Percentiles rank a stretch among this genome's conserved stretches.
phyloP scores from a whole-genome alignment of 2,329 filamentous ascomycete species.

The Aspergillus sp. region DNA sequence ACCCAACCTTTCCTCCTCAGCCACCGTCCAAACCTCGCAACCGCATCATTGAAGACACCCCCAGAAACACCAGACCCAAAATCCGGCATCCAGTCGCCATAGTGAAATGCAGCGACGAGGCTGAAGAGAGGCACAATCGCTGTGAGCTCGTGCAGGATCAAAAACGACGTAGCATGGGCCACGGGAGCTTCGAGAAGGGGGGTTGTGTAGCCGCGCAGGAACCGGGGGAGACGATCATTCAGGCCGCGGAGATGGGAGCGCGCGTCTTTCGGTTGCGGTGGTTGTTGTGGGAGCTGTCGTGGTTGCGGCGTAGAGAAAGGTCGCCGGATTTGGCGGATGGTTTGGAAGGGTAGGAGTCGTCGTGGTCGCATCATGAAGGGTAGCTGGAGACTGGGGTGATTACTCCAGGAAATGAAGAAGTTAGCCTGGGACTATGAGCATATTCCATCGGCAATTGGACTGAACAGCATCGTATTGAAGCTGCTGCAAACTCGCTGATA shows the following conservation, averaged over 20 bases:
- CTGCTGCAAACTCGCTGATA: too few relatives aligned
- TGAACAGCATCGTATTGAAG: too few relatives aligned
- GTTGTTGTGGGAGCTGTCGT: too few relatives aligned
- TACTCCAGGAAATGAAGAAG: neutral
- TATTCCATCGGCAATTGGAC: too few relatives aligned
- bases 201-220: constrained; percentile 59
- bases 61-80: constrained; percentile 24
- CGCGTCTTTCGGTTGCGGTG: constrained; percentile 14
- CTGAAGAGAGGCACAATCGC: constrained; percentile 70
- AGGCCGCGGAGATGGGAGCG: constrained; percentile 25
- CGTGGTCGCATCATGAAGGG: constrained; percentile 9
- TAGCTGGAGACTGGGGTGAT: too few relatives aligned
- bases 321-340: constrained; percentile 10
- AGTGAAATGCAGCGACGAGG: constrained; percentile 70
- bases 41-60: constrained; percentile 46
- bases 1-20: constrained; percentile 77
- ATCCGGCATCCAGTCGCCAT: constrained; percentile 61
- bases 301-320: constrained; percentile 14
- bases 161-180: constrained; percentile 74
- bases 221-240: constrained; percentile 50
- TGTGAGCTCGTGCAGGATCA: constrained; percentile 85
- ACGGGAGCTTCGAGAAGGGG: constrained; percentile 67
- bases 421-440: too few relatives aligned
- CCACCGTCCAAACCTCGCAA: constrained; percentile 67
- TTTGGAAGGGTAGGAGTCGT: constrained; percentile 9